Evolutionary conservation across 345 rosid species (phyloP), one percentile per base, ranked within the genome.

Genomic region (Rhizophora apiculata): DNA sequence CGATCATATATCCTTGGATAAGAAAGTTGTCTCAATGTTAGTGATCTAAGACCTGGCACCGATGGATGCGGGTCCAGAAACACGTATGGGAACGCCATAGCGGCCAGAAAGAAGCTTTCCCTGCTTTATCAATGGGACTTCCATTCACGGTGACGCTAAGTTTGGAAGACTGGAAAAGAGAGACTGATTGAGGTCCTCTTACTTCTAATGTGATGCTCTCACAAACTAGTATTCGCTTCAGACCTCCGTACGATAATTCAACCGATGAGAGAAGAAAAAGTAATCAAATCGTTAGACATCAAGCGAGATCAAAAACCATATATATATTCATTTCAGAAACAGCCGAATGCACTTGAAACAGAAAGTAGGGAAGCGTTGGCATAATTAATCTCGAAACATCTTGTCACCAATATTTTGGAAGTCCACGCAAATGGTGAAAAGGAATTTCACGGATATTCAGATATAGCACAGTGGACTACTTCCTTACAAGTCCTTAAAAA

Each of bases 181-280:
- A 85, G 46, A 89, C 77, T 81, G 82, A 86, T 22, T 72, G 80
- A 66, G 95, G 91, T 68, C 80, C 74, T 36, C 37, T 77, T 68
- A 91, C 72, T 74, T 85, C 86, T 10, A 87, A 72, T 13, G 91
- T 78, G 58, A 86, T 84, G 59, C 93, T 95, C 69, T 89, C 88
- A 66, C 88, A 85, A 11, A 89, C 87, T 62, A 83, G 78, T 26
- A 89, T 76, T 67, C 89, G 83, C 68, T 82, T 86, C 75, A 91
- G 70, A 34, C 82, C 75, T 26, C 39, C 55, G 22, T 81, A 75
- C n/a, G 91, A 81, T 63, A 74, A 74, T 86, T 91, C 75, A 82
- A 72, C 91, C 87, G 85, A 71, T 65, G 72, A 53, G 76, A 78
- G 68, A 60, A 55, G 67, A 22, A 52, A 19, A 19, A 24, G 54